Conservation (phyloP, 108 stramenopile genomes). For the Asterionellopsis glacialis region DNA sequence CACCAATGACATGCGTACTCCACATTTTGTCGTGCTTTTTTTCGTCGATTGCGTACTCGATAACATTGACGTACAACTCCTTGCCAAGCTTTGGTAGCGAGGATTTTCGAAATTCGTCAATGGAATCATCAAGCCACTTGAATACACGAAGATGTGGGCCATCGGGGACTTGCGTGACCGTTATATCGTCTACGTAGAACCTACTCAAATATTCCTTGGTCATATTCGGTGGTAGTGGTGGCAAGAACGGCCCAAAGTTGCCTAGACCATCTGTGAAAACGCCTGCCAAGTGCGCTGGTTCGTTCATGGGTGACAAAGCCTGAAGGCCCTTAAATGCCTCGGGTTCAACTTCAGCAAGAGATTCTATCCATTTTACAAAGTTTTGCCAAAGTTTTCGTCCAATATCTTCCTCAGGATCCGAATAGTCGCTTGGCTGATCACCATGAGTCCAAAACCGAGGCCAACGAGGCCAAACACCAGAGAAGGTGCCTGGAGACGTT, state of each 20-base stretch:
- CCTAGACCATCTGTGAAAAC: constrained; percentile 32
- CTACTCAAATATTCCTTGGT: constrained; percentile 38
- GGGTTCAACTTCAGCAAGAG: constrained; percentile 37
- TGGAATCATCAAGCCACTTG: constrained; percentile 60
- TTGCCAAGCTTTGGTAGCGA: constrained; percentile 49
- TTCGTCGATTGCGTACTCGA: constrained; percentile 39
- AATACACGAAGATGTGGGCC: constrained; percentile 72
- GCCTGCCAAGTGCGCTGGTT: constrained; percentile 77
- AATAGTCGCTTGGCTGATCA: constrained; percentile 16
- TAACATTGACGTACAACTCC: constrained; percentile 64
- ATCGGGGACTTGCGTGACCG: constrained; percentile 41
- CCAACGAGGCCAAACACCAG: constrained; percentile 66
- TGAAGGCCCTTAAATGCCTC: constrained; percentile 55
- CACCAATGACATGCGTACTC: constrained; percentile 30
- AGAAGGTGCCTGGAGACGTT: constrained; percentile 70
- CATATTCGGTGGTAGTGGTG: constrained; percentile 41
- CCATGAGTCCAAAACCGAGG: constrained; percentile 52
- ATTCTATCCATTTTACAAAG: constrained; percentile 57
- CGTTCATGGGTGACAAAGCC: constrained; percentile 75
- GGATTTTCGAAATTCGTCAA: constrained; percentile 59
- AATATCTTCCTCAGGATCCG: constrained; percentile 48
- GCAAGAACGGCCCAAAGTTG: constrained; percentile 42
- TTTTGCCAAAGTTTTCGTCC: constrained; percentile 43
- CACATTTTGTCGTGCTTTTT: too few relatives aligned
- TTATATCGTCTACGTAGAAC: constrained; percentile 17